Evolutionary conservation across 2,329 filamentous ascomycete genomes (phyloP).

Genomic region (Botrytis fragariae): DNA sequence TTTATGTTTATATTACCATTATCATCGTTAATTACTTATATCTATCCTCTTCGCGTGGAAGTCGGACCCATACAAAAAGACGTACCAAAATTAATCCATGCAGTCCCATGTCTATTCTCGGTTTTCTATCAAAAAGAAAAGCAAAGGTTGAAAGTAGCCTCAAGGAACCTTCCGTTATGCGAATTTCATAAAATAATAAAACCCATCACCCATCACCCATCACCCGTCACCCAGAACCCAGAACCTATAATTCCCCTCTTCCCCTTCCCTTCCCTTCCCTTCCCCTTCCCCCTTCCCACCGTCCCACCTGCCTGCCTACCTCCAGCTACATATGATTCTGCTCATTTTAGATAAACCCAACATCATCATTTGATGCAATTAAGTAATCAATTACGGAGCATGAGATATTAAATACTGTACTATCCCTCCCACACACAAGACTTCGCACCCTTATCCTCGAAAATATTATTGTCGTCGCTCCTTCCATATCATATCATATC

Average conservation of each 20-base stretch:
- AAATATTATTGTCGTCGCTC: neutral
- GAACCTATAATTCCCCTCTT: neutral
- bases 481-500: neutral
- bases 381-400: neutral
- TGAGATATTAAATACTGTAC: neutral
- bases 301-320: neutral
- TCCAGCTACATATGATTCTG: neutral
- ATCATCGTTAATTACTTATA: neutral
- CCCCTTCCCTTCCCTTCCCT: neutral
- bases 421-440: neutral
- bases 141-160: neutral
- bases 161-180: neutral
- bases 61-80: neutral
- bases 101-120: neutral
- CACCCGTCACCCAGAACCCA: neutral
- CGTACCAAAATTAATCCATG: neutral
- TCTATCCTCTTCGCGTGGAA: neutral
- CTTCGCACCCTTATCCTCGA: neutral
- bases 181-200: neutral
- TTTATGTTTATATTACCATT: too few species aligned
- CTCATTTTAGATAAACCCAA: neutral
- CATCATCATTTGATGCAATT: neutral
- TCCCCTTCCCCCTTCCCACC: neutral
- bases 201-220: neutral
- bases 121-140: neutral